Evolutionary conservation across 129 eudicot genomes (phyloP).

Genomic region (Ambrosia artemisiifolia): DNA sequence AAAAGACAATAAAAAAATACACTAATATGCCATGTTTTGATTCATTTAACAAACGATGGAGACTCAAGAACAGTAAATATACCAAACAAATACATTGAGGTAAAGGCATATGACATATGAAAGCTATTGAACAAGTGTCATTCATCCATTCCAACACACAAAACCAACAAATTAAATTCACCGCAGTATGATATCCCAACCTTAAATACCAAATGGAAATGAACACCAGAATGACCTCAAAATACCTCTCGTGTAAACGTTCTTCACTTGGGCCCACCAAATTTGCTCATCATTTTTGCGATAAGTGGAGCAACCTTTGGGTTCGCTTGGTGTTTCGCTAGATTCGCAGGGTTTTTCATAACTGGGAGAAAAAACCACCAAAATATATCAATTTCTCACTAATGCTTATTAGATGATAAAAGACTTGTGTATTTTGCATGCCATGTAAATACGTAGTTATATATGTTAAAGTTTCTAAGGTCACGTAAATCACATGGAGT

Average conservation of each 20-base stretch:
- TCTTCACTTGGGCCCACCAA: constrained; percentile 67
- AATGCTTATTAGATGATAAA: not conserved
- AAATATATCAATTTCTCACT: not conserved
- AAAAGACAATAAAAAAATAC: too few relatives aligned
- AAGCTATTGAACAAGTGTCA: not conserved
- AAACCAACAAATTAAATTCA: not conserved
- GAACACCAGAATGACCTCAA: not conserved
- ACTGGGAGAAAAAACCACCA: constrained; percentile 36
- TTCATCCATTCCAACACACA: not conserved
- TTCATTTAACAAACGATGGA: not conserved
- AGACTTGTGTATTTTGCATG: not conserved
- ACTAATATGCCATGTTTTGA: not conserved
- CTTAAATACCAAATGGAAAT: not conserved
- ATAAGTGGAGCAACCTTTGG: constrained; percentile 98
- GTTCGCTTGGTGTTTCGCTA: constrained; percentile 90
- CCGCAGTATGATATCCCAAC: not conserved
- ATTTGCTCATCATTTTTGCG: constrained; percentile 91
- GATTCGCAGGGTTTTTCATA: constrained; percentile 96
- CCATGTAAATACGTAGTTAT: not conserved
- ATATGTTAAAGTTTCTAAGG: not conserved
- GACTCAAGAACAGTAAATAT: not conserved
- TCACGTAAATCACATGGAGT: not conserved
- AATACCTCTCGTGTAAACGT: not conserved
- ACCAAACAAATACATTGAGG: not conserved
- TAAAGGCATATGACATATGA: not conserved